These are phyloP conservation scores for Pleurotus tuber-regium DNA, from an alignment of 768 basidiomycete species.

Conservation along the genomic window DNA sequence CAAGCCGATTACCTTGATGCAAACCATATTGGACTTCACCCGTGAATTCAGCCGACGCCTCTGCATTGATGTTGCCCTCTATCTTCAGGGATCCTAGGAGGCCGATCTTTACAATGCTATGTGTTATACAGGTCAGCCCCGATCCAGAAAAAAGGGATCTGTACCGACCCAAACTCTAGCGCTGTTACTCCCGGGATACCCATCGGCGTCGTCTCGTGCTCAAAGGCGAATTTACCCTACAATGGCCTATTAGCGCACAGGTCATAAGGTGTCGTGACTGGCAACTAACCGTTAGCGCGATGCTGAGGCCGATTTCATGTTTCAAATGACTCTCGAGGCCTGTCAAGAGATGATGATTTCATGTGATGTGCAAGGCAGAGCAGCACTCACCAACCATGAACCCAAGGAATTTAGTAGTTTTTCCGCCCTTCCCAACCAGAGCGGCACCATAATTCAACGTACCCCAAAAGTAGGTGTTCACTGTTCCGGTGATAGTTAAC, in stretches of 20 bases:
- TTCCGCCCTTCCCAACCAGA: background rate
- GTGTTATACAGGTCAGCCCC: background rate
- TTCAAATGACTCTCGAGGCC: slow-evolving; percentile 3
- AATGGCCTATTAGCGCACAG: background rate
- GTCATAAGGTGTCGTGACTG: background rate
- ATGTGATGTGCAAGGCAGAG: background rate
- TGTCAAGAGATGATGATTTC: background rate
- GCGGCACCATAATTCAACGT: background rate
- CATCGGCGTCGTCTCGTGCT: background rate
- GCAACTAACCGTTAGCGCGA: background rate
- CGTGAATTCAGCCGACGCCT: background rate
- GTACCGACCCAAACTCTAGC: slow-evolving; percentile 3
- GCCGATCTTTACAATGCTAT: slow-evolving; percentile 1
- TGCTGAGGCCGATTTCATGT: slow-evolving; percentile 1
- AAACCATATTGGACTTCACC: slow-evolving; percentile 2
- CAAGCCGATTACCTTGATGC: background rate
- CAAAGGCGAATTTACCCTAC: slow-evolving; percentile 1
- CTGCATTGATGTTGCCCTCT: background rate
- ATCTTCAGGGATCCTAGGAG: slow-evolving; percentile 1
- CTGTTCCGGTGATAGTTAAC: background rate
- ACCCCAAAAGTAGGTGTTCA: slow-evolving; percentile 4
- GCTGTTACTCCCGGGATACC: slow-evolving; percentile 3
- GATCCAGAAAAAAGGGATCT: background rate
- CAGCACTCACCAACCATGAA: background rate
- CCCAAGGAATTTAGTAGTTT: background rate